Evolutionary conservation across 2,329 filamentous ascomycete genomes (phyloP).

Genomic region (Fusarium zealandicum): DNA sequence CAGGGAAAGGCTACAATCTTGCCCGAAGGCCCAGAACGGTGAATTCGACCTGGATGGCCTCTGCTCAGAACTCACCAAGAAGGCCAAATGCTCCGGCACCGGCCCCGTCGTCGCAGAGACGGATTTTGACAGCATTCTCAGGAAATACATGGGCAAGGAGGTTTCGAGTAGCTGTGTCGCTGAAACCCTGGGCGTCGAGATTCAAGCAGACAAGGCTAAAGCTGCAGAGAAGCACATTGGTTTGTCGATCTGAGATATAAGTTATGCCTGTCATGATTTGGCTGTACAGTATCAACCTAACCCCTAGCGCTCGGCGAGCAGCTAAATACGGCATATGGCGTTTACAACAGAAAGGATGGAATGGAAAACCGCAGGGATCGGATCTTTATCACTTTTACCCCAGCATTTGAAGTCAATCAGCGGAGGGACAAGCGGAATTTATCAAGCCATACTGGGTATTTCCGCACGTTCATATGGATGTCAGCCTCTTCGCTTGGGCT

Average conservation of each 20-base stretch:
- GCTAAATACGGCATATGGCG: conserved; percentile 38
- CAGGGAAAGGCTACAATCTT: conserved; percentile 90
- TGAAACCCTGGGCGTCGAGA: conserved; percentile 67
- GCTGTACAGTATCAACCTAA: conserved; percentile 38
- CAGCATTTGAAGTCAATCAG: conserved; percentile 21
- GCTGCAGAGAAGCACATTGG: conserved; percentile 22
- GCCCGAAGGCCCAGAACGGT: conserved; percentile 85
- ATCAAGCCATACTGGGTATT: conserved; percentile 3
- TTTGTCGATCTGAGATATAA: conserved; percentile 24
- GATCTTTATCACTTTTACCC: conserved; percentile 24
- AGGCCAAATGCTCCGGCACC: conserved; percentile 91
- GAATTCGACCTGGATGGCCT: conserved; percentile 94
- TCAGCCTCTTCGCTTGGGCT: conserved; percentile 7
- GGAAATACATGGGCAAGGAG: conserved; percentile 64
- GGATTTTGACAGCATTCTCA: conserved; percentile 84
- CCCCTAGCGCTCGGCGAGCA: conserved; percentile 29
- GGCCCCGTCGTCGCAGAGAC: conserved; percentile 89
- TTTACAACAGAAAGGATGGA: conserved; percentile 40
- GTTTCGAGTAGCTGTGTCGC: conserved; percentile 46
- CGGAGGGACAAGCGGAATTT: conserved; percentile 23
- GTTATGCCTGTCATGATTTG: conserved; percentile 12
- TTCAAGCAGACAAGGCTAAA: conserved; percentile 39
- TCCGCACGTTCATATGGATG: conserved; percentile 4
- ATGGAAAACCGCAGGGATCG: conserved; percentile 36
- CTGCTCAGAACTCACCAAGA: conserved; percentile 91